Evolutionary conservation across 1,284 basidiomycete genomes (phyloP).

Genomic region (Ceratobasidium theobromae): DNA sequence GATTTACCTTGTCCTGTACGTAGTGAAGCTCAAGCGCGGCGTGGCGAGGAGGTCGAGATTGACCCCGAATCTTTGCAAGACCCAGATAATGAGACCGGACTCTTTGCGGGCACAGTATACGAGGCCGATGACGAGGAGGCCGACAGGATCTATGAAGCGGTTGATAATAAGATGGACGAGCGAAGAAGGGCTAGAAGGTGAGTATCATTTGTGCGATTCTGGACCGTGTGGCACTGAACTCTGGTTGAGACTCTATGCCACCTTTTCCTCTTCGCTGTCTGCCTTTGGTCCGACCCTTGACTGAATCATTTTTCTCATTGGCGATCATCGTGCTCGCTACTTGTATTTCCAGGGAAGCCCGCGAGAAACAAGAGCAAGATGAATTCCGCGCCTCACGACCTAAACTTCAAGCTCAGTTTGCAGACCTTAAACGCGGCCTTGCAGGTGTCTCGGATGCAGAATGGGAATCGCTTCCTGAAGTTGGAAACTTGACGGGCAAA

Average conservation of each 20-base stretch:
- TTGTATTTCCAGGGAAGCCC: conserved; percentile 59
- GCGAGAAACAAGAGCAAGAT: conserved; percentile 70
- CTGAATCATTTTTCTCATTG: conserved; percentile 38
- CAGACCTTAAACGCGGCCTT: conserved; percentile 90
- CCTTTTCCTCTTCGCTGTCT: conserved; percentile 35
- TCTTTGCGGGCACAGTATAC: conserved; percentile 95
- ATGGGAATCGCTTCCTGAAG: conserved; percentile 95
- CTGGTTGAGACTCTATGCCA: conserved; percentile 23
- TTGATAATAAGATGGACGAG: conserved; percentile 89
- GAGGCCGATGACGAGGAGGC: conserved; percentile 98
- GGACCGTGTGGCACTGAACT: conserved; percentile 32
- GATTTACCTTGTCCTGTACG: neutral
- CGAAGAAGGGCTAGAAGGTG: conserved; percentile 78
- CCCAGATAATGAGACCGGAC: conserved; percentile 94
- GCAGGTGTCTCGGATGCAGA: conserved; percentile 85
- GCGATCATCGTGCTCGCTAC: neutral
- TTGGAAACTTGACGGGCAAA: conserved; percentile 92
- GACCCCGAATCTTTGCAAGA: conserved; percentile 93
- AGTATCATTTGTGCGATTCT: conserved; percentile 51
- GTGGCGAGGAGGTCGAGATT: conserved; percentile 83
- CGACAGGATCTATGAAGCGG: conserved; percentile 88
- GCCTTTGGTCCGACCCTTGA: conserved; percentile 39
- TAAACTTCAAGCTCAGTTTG: conserved; percentile 91
- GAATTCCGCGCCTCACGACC: conserved; percentile 78
- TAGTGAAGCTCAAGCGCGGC: conserved; percentile 76